phyloP scores from a whole-genome alignment of 176 grass and related monocot species.

The Dactylis glomerata region DNA sequence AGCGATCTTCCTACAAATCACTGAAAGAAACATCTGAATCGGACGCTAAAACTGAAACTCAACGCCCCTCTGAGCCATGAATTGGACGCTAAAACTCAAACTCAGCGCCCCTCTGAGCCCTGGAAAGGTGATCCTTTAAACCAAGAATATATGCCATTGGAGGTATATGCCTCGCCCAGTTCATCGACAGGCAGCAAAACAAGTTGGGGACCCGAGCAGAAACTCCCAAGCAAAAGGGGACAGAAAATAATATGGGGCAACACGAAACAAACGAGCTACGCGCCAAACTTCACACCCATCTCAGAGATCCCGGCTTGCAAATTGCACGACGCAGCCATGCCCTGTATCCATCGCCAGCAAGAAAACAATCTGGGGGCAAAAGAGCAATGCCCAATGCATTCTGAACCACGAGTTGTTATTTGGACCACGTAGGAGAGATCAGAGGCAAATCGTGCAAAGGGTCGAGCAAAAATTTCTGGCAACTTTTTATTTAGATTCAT shows the following conservation, averaged over 20 bases:
- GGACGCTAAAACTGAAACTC: neutral
- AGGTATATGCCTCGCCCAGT: constrained; percentile 9
- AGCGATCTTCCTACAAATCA: constrained; percentile 2
- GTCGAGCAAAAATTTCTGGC: constrained; percentile 3
- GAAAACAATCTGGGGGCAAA: constrained; percentile 8
- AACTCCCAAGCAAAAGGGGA: neutral
- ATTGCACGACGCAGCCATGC: constrained; percentile 23
- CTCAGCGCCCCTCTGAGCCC: neutral
- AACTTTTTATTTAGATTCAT: constrained; percentile 43
- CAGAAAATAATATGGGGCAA: neutral
- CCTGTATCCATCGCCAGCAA: constrained; percentile 32
- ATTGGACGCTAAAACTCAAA: neutral
- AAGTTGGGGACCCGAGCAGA: neutral
- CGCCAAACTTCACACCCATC: constrained; percentile 31
- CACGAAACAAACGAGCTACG: neutral
- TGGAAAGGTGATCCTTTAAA: neutral
- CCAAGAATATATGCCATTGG: neutral
- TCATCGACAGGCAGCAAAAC: neutral
- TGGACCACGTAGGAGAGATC: constrained; percentile 19
- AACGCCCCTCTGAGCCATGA: constrained; percentile 9
- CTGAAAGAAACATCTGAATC: constrained; percentile 35
- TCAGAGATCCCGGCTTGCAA: constrained; percentile 38
- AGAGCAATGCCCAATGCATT: constrained; percentile 3
- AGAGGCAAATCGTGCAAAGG: neutral
- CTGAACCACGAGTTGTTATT: constrained; percentile 15